Evolutionary conservation across 2,329 filamentous ascomycete genomes (phyloP), one percentile per base, ranked within the genome.

Genomic region (Hypoxylon sp.): DNA sequence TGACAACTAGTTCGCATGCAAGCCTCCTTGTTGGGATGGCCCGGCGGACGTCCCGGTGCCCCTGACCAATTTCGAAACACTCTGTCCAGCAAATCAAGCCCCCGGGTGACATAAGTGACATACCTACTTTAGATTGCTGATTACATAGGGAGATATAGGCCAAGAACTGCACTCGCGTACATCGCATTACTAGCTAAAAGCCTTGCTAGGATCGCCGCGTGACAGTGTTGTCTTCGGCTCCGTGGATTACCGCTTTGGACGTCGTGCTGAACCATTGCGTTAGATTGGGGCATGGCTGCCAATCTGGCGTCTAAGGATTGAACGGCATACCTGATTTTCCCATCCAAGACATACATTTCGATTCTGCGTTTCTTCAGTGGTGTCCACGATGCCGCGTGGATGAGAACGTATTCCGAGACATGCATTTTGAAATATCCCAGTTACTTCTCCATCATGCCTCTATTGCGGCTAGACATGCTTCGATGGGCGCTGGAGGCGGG

Each of bases 1-100:
- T 51, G 53, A 50, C 22, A 65, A 64, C 27, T 30, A 40, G 42
- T 48, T 30, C 48, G 33, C 54, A 53, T 68, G 53, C 57, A 68
- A 61, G 65, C 53, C 53, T 49, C 56, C 53, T 8, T 51, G 61
- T 35, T 42, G 50, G 61, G 51, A 48, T 53, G 35, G 27, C 27
- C 44, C 35, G 51, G 33, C 31, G 40, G 42, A 42, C 55, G 8
- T 44, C 37, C 51, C 55, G 60, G 37, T 25, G 60, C 37, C 51
- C 53, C 66, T 61, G 53, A 54, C 11, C 25, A 13, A 13, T 44
- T 37, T 53, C 17, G 14, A 48, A 40, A 59, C 35, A 46, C 40
- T 7, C 40, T 55, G 49, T 61, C 44, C 33, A 53, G 8, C 50
- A 20, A 61, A 55, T 48, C 49, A 40, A 54, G 30, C 30, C 30